These are phyloP conservation scores for Pseudogymnoascus sp. DNA, from an alignment of 2,329 filamentous ascomycete species.

Conservation along the genomic window DNA sequence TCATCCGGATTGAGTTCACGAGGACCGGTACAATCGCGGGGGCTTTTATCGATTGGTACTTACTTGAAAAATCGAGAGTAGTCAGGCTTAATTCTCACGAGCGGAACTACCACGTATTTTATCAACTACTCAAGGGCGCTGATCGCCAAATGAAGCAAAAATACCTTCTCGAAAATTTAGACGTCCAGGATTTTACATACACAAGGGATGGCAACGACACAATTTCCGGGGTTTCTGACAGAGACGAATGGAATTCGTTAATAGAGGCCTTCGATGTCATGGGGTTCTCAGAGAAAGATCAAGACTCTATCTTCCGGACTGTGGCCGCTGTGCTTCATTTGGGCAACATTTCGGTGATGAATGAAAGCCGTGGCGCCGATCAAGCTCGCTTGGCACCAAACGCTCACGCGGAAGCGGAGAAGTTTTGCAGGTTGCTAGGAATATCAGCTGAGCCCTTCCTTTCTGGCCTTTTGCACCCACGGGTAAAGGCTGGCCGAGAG, in stretches of 20 bases:
- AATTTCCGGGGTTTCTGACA: constrained; percentile 83
- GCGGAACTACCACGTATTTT: constrained; percentile 95
- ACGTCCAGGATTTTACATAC: constrained; percentile 83
- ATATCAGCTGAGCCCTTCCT: constrained; percentile 79
- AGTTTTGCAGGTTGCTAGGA: constrained; percentile 75
- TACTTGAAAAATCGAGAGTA: constrained; percentile 95
- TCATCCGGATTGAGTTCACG: constrained; percentile 94
- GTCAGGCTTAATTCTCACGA: constrained; percentile 81
- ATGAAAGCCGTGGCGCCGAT: constrained; percentile 83
- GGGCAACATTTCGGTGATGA: constrained; percentile 81
- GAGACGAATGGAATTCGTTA: constrained; percentile 79
- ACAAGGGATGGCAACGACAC: constrained; percentile 85
- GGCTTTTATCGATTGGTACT: constrained; percentile 97
- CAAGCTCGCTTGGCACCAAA: constrained; percentile 77
- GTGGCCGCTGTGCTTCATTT: constrained; percentile 88
- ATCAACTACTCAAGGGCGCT: constrained; percentile 84
- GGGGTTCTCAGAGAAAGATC: constrained; percentile 82
- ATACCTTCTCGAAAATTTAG: constrained; percentile 65
- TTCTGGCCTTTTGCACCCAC: constrained; percentile 81
- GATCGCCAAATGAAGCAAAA: constrained; percentile 63
- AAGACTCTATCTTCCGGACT: constrained; percentile 72
- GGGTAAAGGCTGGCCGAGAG: constrained; percentile 89
- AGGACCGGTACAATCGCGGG: constrained; percentile 83
- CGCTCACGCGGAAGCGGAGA: constrained; percentile 63
- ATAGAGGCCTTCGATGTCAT: constrained; percentile 92